Evolutionary conservation across 2,329 filamentous ascomycete species (phyloP).

Genomic region (Ascochyta viciae-villosae): DNA sequence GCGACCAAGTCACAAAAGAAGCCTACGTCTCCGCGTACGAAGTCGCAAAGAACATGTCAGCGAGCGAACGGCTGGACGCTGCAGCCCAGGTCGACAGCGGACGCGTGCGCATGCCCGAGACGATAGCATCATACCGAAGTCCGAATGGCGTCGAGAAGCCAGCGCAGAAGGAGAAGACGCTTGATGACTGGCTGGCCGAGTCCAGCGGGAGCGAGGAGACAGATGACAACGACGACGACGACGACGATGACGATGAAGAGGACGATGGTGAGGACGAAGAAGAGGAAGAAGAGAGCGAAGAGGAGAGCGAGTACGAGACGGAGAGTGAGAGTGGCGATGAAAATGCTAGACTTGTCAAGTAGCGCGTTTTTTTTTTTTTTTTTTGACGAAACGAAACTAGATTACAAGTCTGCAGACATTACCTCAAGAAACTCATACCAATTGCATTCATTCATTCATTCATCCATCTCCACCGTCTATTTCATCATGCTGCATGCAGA

Average conservation of each 20-base stretch:
- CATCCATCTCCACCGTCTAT: too few relatives aligned
- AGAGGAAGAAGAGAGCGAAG: conserved; percentile 65
- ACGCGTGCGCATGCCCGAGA: conserved; percentile 45
- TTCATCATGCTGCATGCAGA: too few relatives aligned
- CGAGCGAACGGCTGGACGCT: conserved; percentile 69
- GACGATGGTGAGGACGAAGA: conserved; percentile 62
- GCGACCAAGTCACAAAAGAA: conserved; percentile 60
- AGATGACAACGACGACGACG: conserved; percentile 65
- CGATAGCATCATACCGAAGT: conserved; percentile 50
- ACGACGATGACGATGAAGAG: conserved; percentile 61
- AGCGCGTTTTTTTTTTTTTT: neutral
- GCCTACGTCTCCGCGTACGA: conserved; percentile 43
- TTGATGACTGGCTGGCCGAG: conserved; percentile 89
- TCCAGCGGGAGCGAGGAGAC: conserved; percentile 56
- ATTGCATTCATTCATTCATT: neutral
- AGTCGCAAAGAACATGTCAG: conserved; percentile 57
- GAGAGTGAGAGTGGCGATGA: conserved; percentile 54
- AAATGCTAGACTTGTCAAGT: conserved; percentile 48
- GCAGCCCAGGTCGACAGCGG: conserved; percentile 49
- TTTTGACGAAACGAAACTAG: neutral
- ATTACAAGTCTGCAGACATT: too few relatives aligned
- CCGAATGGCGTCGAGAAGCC: conserved; percentile 50
- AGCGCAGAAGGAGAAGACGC: conserved; percentile 70
- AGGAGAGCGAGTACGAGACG: conserved; percentile 64
- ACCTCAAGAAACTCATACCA: neutral